Conservation (phyloP, 1,284 basidiomycete genomes). For the Pseudozyma sp. region DNA sequence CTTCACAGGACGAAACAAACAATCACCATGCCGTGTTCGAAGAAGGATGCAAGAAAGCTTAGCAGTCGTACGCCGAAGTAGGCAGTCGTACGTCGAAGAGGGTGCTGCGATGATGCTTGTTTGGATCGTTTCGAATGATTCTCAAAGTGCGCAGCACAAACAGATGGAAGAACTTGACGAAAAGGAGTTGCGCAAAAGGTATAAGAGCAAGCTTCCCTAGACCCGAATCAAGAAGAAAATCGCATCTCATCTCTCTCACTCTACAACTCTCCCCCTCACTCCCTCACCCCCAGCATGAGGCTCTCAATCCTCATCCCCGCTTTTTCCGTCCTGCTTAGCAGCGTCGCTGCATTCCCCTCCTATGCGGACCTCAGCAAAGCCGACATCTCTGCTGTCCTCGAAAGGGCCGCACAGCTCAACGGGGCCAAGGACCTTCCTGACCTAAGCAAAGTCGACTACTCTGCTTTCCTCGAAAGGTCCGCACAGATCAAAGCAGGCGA, state of each 20-base stretch:
- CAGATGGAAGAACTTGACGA: not conserved
- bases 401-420: slow-evolving; percentile 40
- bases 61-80: too few relatives aligned
- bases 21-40: not conserved
- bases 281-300: slow-evolving; percentile 22
- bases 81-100: too few relatives aligned
- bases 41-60: too few relatives aligned
- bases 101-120: slow-evolving; percentile 1
- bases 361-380: slow-evolving; percentile 25
- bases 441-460: slow-evolving; percentile 30
- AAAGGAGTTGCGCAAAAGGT: slow-evolving; percentile 6
- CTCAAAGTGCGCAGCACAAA: not conserved
- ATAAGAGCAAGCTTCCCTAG: not conserved
- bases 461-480: slow-evolving; percentile 40
- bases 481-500: slow-evolving; percentile 37
- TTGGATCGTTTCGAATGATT: not conserved
- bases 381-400: slow-evolving; percentile 41
- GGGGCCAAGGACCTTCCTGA: slow-evolving; percentile 18
- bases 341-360: slow-evolving; percentile 42
- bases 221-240: not conserved
- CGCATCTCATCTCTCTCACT: slow-evolving; percentile 7
- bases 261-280: slow-evolving; percentile 2
- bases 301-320: slow-evolving; percentile 13
- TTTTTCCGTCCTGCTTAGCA: slow-evolving; percentile 24
- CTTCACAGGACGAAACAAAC: not conserved